phyloP scores from a whole-genome alignment of 768 basidiomycete genomes.

The Tricholomella constricta region DNA sequence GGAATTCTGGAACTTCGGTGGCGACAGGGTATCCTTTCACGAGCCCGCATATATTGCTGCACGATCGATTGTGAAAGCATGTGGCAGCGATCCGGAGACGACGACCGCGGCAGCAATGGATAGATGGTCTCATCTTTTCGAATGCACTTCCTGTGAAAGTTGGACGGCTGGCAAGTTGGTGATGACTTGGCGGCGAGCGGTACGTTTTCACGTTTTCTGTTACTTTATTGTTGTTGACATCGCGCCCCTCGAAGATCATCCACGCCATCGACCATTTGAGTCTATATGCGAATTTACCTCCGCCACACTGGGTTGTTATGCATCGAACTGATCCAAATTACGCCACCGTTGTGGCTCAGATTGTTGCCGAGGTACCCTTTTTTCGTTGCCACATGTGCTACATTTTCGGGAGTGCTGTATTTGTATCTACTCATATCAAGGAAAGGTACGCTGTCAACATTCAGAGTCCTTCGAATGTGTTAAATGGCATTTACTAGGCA shows the following conservation, averaged over 20 bases:
- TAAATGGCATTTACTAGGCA: constrained; percentile 8
- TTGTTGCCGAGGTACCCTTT: constrained; percentile 11
- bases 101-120: constrained; percentile 28
- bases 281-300: background rate
- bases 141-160: constrained; percentile 23
- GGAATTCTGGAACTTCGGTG: constrained; percentile 23
- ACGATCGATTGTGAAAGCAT: constrained; percentile 14
- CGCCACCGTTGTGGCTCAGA: constrained; percentile 12
- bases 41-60: constrained; percentile 21
- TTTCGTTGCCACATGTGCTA: constrained; percentile 21
- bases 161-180: constrained; percentile 16
- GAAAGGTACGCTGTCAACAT: constrained; percentile 8
- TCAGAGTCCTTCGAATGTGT: background rate
- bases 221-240: constrained; percentile 19
- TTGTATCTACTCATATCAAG: constrained; percentile 15
- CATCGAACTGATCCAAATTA: constrained; percentile 15
- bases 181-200: constrained; percentile 27
- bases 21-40: constrained; percentile 19
- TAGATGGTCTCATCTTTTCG: constrained; percentile 22
- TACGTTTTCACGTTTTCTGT: constrained; percentile 44
- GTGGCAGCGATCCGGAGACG: constrained; percentile 24
- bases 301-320: constrained; percentile 11
- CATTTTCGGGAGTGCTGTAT: constrained; percentile 14
- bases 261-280: constrained; percentile 18
- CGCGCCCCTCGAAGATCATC: constrained; percentile 11